A percentile compares a stretch with the other conserved stretches of the same genome.
Evolutionary conservation across 2,329 filamentous ascomycete genomes (phyloP).

Genomic region (Curvularia verruculosa): DNA sequence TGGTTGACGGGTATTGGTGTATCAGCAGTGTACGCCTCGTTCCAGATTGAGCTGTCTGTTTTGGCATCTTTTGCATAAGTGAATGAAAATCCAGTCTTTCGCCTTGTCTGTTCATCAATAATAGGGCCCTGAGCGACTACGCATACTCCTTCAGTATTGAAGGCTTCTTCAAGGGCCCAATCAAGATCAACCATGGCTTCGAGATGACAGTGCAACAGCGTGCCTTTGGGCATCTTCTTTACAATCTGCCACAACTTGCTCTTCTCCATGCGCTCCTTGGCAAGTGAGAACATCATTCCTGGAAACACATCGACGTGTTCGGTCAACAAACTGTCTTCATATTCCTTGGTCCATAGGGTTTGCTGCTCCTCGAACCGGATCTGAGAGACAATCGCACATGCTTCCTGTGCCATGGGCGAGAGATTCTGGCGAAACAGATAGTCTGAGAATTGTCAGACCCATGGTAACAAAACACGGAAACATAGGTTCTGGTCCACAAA

Average conservation of each 20-base stretch:
- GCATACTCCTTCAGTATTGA: conserved; percentile 76
- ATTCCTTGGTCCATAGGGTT: conserved; percentile 75
- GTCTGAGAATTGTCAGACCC: conserved; percentile 57
- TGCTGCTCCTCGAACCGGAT: conserved; percentile 79
- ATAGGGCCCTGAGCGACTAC: conserved; percentile 67
- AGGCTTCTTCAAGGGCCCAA: conserved; percentile 74
- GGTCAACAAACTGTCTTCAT: conserved; percentile 72
- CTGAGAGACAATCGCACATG: conserved; percentile 77
- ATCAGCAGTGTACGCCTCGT: conserved; percentile 63
- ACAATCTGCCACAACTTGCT: conserved; percentile 88
- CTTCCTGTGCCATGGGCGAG: conserved; percentile 77
- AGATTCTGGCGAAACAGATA: conserved; percentile 74
- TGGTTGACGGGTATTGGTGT: conserved; percentile 63
- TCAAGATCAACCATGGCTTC: conserved; percentile 91
- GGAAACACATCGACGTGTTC: conserved; percentile 73
- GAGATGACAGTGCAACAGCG: conserved; percentile 83
- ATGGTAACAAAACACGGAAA: background rate
- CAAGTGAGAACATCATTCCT: conserved; percentile 91
- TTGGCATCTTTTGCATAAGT: conserved; percentile 51
- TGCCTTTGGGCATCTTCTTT: conserved; percentile 85
- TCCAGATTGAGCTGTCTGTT: conserved; percentile 67
- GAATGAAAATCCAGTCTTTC: conserved; percentile 66
- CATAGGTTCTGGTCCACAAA: conserved; percentile 47
- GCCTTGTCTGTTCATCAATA: conserved; percentile 58
- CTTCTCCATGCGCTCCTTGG: conserved; percentile 82